These are phyloP conservation scores for Podochytrium sp. DNA, from an alignment of 192 early-diverging fungal genomes.

Conservation along the genomic window DNA sequence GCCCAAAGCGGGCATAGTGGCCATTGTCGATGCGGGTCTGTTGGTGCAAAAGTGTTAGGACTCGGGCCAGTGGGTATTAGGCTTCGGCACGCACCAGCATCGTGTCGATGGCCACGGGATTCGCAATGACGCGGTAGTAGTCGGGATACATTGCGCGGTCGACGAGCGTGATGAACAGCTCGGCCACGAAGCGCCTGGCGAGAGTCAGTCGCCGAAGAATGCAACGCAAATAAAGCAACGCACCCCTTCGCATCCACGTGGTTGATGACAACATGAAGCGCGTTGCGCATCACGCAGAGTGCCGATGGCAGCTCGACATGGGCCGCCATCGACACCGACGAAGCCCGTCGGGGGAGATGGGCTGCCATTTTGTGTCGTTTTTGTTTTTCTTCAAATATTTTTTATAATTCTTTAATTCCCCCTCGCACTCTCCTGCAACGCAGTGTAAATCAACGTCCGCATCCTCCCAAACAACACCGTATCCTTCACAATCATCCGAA, in stretches of 20 bases:
- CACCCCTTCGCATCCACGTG: conserved; percentile 33
- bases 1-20: conserved; percentile 57
- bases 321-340: too few relatives aligned
- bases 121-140: conserved; percentile 88
- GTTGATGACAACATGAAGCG: conserved; percentile 20
- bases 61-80: background rate
- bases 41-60: background rate
- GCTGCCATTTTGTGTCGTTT: background rate
- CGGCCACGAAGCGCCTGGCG: conserved; percentile 61
- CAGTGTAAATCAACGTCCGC: conserved; percentile 46
- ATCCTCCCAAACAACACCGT: conserved; percentile 37
- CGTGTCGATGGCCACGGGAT: conserved; percentile 87
- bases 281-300: conserved; percentile 12
- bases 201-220: background rate
- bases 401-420: background rate
- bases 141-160: conserved; percentile 76
- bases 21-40: conserved; percentile 69
- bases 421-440: conserved; percentile 40
- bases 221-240: conserved; percentile 20
- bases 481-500: conserved; percentile 45
- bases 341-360: too few relatives aligned
- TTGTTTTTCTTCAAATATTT: background rate
- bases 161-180: conserved; percentile 80
- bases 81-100: conserved; percentile 50
- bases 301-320: background rate